Base-by-base conservation (phyloP, 2,329 filamentous ascomycete species). In the Venturia nashicola region DNA sequence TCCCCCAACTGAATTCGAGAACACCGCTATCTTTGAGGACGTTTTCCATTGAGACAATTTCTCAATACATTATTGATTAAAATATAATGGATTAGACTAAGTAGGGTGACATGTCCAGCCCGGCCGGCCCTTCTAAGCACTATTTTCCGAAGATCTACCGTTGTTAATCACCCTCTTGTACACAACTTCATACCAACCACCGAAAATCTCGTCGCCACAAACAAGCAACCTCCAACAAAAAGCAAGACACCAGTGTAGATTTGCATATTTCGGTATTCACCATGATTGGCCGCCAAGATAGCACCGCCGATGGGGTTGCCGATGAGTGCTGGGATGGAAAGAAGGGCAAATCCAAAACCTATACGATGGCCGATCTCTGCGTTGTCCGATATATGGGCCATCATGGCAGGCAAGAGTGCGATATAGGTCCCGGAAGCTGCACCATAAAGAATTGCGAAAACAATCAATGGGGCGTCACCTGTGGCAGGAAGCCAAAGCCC, bases 361-460 rank as follows among this genome's bases (percentile, higher is more conserved):
- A 81, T 85, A 5, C 88, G 79, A 1, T 86, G 81, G 14, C 89
- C 89, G 40, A 91, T 86, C 71, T 89, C 80, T 23, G 82, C 78
- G 46, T 90, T 81, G 55, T 88, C 85, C 1, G 83, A 86, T 66
- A 91, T 87, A 69, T 91, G 86, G 1, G 86, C 86, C 2, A 96
- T 85, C 70, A 90, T 92, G 1, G 96, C 91, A 0, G 91, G 91
- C 0, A 88, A 90, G 65, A 96, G 79, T 16, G 84, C 86, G 69
- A 96, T 91, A 69, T 90, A 90, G 62, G 85, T 88, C 2, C 91
- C 92, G 59, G 85, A 90, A 1, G 85, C 84, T 70, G 95, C 91
- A 0, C 92, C 91, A 71, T 95, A 94, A 1, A 94, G 70, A 3
- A 91, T 71, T 0, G 86, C 81, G 71, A 92, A 96, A 7, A 89